Conservation (phyloP, 2,329 filamentous ascomycete species). For the Ophidiomyces ophidiicola region DNA sequence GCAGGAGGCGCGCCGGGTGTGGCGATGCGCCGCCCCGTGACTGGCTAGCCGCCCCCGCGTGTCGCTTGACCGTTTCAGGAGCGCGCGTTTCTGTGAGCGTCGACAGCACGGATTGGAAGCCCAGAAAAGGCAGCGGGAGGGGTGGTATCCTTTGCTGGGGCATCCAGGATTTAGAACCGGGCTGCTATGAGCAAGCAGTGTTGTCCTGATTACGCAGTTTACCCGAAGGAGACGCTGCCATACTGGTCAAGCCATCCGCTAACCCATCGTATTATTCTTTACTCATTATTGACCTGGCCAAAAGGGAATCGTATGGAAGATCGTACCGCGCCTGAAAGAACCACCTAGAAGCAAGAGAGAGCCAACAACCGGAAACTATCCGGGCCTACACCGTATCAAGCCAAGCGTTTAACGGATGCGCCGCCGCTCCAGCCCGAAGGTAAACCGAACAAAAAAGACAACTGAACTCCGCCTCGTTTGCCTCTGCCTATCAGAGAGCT, state of each 20-base stretch:
- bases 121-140: neutral
- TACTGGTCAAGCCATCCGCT: too few species aligned
- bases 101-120: neutral
- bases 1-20: conserved; percentile 1
- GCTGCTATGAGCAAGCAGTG: too few species aligned
- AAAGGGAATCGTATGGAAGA: too few species aligned
- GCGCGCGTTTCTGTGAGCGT: neutral
- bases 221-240: too few species aligned
- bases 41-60: neutral
- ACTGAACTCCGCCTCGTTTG: neutral
- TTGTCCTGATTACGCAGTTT: too few species aligned
- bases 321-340: too few species aligned
- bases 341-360: too few species aligned
- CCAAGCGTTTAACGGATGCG: neutral
- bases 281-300: too few species aligned
- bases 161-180: too few species aligned
- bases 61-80: neutral
- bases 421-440: neutral
- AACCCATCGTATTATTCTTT: too few species aligned
- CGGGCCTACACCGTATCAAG: neutral
- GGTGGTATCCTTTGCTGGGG: too few species aligned
- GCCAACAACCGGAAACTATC: neutral
- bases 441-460: conserved; percentile 3
- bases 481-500: neutral
- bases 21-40: neutral